Conservation (phyloP, 78 protist species). For the Dictyostelium discoideum region DNA sequence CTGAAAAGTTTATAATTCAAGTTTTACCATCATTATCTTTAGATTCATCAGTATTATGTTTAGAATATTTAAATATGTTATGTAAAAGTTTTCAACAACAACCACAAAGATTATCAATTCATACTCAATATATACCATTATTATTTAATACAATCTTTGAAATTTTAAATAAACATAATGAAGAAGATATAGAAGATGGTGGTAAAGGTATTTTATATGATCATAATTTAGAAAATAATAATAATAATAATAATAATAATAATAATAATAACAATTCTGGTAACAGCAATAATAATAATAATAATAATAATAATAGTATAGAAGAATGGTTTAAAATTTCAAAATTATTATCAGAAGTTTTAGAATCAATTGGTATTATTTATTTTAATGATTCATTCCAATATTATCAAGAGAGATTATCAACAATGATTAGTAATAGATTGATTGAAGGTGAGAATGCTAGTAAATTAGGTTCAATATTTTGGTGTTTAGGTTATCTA, state of each 20-base stretch:
- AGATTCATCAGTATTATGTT: neutral
- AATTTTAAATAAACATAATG: neutral
- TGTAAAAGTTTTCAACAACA: neutral
- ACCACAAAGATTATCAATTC: neutral
- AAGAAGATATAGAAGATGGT: neutral
- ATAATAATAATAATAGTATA: neutral
- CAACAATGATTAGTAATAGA: neutral
- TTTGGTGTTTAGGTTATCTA: slow-evolving; percentile 30
- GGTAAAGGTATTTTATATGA: neutral
- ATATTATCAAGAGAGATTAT: neutral
- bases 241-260: neutral
- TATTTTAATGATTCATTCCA: slow-evolving; percentile 5
- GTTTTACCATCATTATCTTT: neutral
- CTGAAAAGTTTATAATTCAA: neutral
- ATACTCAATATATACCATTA: neutral
- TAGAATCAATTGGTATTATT: neutral
- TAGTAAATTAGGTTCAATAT: slow-evolving; percentile 8
- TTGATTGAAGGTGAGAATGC: neutral
- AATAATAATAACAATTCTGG: neutral
- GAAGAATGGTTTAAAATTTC: neutral
- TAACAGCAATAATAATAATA: neutral
- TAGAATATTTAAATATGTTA: neutral
- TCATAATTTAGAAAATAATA: neutral
- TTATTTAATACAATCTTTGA: neutral
- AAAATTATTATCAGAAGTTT: neutral